These are phyloP conservation scores for Mortierella antarctica DNA, from an alignment of 192 early-diverging fungal genomes.

Conservation along the genomic window DNA sequence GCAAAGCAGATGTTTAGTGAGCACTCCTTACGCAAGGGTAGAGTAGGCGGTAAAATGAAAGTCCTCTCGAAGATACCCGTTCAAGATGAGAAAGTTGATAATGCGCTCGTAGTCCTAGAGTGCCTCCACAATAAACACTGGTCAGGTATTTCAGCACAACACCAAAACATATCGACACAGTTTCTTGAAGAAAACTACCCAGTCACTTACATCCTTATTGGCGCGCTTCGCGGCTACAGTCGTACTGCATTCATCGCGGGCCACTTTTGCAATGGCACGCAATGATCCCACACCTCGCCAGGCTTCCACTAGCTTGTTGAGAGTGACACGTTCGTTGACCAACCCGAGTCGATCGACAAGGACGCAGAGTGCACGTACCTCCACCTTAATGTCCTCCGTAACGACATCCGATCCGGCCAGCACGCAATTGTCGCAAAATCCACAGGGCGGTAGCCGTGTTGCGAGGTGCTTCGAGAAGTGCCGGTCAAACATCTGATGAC, in stretches of 20 bases:
- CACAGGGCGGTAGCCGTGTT: slow-evolving; percentile 35
- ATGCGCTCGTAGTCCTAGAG: slow-evolving; percentile 65
- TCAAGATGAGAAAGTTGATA: slow-evolving; percentile 61
- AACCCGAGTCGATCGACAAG: slow-evolving; percentile 35
- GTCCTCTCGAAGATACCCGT: slow-evolving; percentile 65
- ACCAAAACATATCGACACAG: neutral
- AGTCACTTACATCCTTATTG: slow-evolving; percentile 37
- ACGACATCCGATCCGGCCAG: slow-evolving; percentile 32
- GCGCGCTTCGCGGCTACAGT: slow-evolving; percentile 30
- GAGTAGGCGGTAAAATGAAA: slow-evolving; percentile 72
- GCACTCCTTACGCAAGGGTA: slow-evolving; percentile 63
- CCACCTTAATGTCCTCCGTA: slow-evolving; percentile 59
- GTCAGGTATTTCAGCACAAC: neutral
- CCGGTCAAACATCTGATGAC: slow-evolving; percentile 67
- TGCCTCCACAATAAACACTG: neutral
- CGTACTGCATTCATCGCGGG: slow-evolving; percentile 42
- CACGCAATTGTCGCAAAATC: slow-evolving; percentile 61
- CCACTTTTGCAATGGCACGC: slow-evolving; percentile 41
- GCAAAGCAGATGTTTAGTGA: neutral
- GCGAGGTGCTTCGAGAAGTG: slow-evolving; percentile 61
- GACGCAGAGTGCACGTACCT: slow-evolving; percentile 46
- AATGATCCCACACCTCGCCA: slow-evolving; percentile 54
- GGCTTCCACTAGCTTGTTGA: slow-evolving; percentile 60
- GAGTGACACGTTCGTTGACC: slow-evolving; percentile 58
- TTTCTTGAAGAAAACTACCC: neutral